Evolutionary conservation across 805 yeast species (phyloP).

Genomic region (Metschnikowia gelsemii): DNA sequence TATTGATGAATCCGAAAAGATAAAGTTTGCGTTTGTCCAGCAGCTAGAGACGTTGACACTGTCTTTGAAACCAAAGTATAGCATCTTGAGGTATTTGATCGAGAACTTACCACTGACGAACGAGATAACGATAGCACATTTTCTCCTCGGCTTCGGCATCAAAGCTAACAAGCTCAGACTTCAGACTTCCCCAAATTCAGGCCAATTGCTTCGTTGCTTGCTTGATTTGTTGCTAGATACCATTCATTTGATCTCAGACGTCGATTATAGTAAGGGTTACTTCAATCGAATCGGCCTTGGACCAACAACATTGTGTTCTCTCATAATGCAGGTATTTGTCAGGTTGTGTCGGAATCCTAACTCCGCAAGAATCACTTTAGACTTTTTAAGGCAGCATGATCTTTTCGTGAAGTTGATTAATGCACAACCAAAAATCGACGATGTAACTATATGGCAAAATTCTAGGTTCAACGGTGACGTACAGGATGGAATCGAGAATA

Average conservation of each 20-base stretch:
- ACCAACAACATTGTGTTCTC: conserved; percentile 57
- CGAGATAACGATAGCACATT: conserved; percentile 63
- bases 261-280: conserved; percentile 34
- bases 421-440: conserved; percentile 54
- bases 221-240: conserved; percentile 50
- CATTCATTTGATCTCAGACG: conserved; percentile 40
- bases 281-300: conserved; percentile 45
- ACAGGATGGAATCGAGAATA: conserved; percentile 27
- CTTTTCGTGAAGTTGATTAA: conserved; percentile 53
- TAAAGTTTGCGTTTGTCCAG: conserved; percentile 67
- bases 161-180: conserved; percentile 47
- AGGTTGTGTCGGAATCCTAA: conserved; percentile 57
- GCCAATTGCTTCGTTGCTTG: conserved; percentile 53
- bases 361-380: conserved; percentile 52
- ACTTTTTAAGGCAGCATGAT: conserved; percentile 48
- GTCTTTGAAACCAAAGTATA: conserved; percentile 49
- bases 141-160: conserved; percentile 69
- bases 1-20: conserved; percentile 73
- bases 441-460: conserved; percentile 54
- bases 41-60: conserved; percentile 49
- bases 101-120: conserved; percentile 45
- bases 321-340: conserved; percentile 60
- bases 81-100: conserved; percentile 57
- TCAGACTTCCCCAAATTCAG: conserved; percentile 48
- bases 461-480: conserved; percentile 44